phyloP scores from a whole-genome alignment of 768 basidiomycete species.

The Pulveroboletus sp. region DNA sequence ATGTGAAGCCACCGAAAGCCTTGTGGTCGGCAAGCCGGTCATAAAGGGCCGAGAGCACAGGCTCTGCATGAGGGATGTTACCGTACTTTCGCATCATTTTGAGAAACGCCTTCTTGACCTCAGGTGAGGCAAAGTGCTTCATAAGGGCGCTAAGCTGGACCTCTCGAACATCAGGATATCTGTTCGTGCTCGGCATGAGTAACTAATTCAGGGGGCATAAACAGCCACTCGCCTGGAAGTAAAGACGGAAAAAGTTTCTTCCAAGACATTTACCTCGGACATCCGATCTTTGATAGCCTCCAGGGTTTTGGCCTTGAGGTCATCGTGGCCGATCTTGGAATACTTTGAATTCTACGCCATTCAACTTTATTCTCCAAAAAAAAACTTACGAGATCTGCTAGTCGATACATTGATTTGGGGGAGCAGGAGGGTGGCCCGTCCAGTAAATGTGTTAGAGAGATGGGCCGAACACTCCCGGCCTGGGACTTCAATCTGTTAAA shows the following conservation, averaged over 20 bases:
- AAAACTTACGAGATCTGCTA: constrained; percentile 29
- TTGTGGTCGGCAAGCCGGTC: constrained; percentile 11
- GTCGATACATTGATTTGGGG: constrained; percentile 38
- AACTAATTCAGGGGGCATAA: background rate
- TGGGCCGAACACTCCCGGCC: background rate
- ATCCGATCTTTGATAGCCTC: constrained; percentile 17
- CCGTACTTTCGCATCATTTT: background rate
- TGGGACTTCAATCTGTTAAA: constrained; percentile 13
- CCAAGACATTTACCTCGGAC: constrained; percentile 17
- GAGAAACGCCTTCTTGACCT: constrained; percentile 16
- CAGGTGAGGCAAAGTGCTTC: constrained; percentile 1
- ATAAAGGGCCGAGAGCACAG: constrained; percentile 15
- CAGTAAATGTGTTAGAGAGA: background rate
- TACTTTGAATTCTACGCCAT: background rate
- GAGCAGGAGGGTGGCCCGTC: constrained; percentile 22
- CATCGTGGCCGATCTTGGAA: constrained; percentile 14
- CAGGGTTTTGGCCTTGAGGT: constrained; percentile 17
- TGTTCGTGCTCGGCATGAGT: constrained; percentile 5
- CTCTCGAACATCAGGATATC: constrained; percentile 16
- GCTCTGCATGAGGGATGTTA: constrained; percentile 8
- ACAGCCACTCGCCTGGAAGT: constrained; percentile 18
- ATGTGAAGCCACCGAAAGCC: too few species aligned
- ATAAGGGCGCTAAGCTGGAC: constrained; percentile 17
- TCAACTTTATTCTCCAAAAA: background rate
- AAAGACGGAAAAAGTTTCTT: constrained; percentile 27